Percentiles rank a stretch among this genome's conserved stretches.
Evolutionary conservation across 2,329 filamentous ascomycete genomes (phyloP).

Genomic region (Penicillium sp.): DNA sequence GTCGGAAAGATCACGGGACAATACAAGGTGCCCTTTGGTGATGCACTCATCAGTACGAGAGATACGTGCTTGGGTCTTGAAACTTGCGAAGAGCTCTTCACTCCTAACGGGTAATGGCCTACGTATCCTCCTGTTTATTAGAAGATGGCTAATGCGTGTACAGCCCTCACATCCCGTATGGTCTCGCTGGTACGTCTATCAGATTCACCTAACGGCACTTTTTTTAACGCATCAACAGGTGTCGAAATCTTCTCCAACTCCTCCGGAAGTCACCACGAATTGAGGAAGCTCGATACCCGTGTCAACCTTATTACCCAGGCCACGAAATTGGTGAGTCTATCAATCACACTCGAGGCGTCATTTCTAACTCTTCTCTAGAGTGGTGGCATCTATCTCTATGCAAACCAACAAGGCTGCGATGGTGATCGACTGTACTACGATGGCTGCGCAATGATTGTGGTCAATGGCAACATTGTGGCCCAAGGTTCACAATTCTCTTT

Average conservation of each 20-base stretch:
- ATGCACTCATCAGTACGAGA: conserved; percentile 53
- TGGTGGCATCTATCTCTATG: conserved; percentile 49
- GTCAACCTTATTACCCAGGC: conserved; percentile 59
- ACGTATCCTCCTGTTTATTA: too few relatives aligned
- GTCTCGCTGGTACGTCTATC: conserved; percentile 35
- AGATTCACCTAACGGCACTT: background rate
- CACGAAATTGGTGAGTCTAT: conserved; percentile 36
- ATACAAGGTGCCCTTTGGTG: conserved; percentile 56
- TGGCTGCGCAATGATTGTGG: conserved; percentile 55
- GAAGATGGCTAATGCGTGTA: too few relatives aligned
- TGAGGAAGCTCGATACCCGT: conserved; percentile 57
- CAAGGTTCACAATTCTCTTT: conserved; percentile 60
- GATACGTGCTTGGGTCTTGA: conserved; percentile 58
- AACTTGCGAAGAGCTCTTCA: conserved; percentile 62
- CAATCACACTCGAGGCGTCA: too few relatives aligned
- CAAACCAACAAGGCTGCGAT: conserved; percentile 53
- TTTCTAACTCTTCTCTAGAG: conserved; percentile 10
- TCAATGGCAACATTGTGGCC: conserved; percentile 55
- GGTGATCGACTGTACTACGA: conserved; percentile 57
- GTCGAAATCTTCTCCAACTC: conserved; percentile 65
- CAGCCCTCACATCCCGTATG: conserved; percentile 39
- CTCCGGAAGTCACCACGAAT: conserved; percentile 58
- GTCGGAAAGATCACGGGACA: conserved; percentile 51
- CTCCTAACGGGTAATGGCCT: conserved; percentile 42
- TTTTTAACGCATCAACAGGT: too few relatives aligned